Conservation (phyloP, 208 protist genomes). For the Wallacemonas rigidus region DNA sequence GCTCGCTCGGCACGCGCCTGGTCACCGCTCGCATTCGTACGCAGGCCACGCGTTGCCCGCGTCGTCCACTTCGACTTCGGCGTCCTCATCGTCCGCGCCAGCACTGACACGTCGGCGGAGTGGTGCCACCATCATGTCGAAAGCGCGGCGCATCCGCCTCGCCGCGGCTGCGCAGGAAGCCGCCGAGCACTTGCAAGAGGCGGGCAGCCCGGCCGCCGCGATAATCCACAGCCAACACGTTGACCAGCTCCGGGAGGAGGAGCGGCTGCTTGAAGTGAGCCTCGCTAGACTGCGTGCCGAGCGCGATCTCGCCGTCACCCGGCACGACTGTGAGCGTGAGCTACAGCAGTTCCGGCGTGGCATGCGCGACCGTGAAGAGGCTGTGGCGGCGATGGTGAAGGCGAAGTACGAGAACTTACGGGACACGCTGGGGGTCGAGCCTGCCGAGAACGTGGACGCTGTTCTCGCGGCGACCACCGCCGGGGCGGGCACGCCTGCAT, state of each 20-base stretch:
- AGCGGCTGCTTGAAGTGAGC: constrained; percentile 55
- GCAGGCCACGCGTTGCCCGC: neutral
- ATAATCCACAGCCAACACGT: constrained; percentile 52
- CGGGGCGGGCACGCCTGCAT: neutral
- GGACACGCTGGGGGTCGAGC: neutral
- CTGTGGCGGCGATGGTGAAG: constrained; percentile 16
- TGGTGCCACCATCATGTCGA: constrained; percentile 37
- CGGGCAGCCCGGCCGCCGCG: constrained; percentile 31
- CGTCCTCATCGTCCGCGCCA: neutral
- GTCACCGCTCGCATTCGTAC: neutral
- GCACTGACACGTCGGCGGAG: neutral
- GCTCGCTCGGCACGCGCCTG: constrained; percentile 3
- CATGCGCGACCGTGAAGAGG: constrained; percentile 36
- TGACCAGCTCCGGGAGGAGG: constrained; percentile 52
- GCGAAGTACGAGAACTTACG: neutral
- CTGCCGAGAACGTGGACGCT: neutral
- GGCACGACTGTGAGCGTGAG: constrained; percentile 47
- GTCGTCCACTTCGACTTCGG: neutral
- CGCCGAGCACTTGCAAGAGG: constrained; percentile 29
- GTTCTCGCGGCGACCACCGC: neutral
- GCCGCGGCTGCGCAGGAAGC: constrained; percentile 35
- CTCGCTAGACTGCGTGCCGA: constrained; percentile 59
- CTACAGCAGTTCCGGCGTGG: constrained; percentile 39
- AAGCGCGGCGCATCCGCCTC: constrained; percentile 50
- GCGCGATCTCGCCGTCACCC: constrained; percentile 50